Evolutionary conservation across 2,329 filamentous ascomycete species (phyloP).

Genomic region (Aspergillus aculeatus): DNA sequence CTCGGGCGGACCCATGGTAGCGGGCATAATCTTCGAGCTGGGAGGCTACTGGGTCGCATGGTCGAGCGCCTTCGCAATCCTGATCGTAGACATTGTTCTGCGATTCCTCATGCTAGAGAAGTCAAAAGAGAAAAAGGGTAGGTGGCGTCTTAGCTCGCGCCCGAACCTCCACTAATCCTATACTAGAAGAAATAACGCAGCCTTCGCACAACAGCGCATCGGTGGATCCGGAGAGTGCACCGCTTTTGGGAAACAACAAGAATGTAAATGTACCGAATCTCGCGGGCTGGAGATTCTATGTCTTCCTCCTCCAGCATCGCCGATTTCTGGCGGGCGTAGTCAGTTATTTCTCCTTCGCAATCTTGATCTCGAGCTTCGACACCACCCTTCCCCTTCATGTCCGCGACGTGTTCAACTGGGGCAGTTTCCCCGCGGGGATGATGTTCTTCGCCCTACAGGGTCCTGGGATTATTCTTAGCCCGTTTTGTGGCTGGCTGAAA

Average conservation of each 20-base stretch:
- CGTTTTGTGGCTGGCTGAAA: conserved; percentile 53
- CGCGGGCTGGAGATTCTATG: conserved; percentile 24
- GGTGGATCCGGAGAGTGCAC: conserved; percentile 10
- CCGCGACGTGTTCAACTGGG: conserved; percentile 53
- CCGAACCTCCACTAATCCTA: neutral
- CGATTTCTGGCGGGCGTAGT: conserved; percentile 45
- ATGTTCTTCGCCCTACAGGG: conserved; percentile 59
- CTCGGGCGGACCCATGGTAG: conserved; percentile 27
- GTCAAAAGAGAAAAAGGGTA: neutral
- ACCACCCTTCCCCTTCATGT: conserved; percentile 58
- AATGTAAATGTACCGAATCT: neutral
- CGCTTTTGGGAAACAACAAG: conserved; percentile 2
- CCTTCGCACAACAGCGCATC: neutral
- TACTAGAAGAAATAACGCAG: neutral
- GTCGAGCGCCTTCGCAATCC: conserved; percentile 26
- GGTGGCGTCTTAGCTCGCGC: neutral
- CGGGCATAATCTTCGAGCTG: conserved; percentile 28
- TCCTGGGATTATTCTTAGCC: conserved; percentile 57
- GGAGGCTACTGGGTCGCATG: conserved; percentile 32
- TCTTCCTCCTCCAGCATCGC: conserved; percentile 43
- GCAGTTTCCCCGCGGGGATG: conserved; percentile 55
- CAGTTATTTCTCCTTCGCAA: conserved; percentile 48
- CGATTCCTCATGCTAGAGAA: conserved; percentile 25
- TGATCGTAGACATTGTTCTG: conserved; percentile 29
- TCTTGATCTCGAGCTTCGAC: conserved; percentile 56